Base-by-base conservation (phyloP, 176 grass and related monocot genomes). In the Oryza glaberrima region DNA sequence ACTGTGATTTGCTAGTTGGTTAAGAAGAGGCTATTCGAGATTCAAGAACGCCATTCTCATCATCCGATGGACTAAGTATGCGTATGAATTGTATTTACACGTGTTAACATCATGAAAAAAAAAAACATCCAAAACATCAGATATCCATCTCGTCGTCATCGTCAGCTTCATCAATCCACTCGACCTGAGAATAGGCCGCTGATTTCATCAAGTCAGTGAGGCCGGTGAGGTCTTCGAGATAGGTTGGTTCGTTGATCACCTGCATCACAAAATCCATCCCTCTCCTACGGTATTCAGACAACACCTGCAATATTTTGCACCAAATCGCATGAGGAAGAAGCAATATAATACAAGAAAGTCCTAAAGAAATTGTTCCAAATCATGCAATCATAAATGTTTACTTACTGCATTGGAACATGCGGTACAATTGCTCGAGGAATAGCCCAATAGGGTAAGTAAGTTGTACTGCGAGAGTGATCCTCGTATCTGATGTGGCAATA, bases 171-270 rank as follows among this genome's bases (percentile, higher is more conserved):
- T 92, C 86, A 44, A 88, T 49, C 93, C 91, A 98, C 23, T 95
- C 93, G 11, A 98, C 66, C 65, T 84, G 52, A 22, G 81, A 90
- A 76, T 65, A 85, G 69, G 75, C 71, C 4, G 84, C 89, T 2
- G 91, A 90, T 76, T 92, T 90, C 87, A 90, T 98, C 84, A 95
- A 83, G 49, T 94, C 96, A 5, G 96, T 98, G 44, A 98, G 81
- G 65, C 96, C 96, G 2, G 93, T 95, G 51, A 98, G 64, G 87
- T 98, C 93, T 75, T 98, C 96, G 70, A 98, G 71, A 76, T 98
- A 98, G 20, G 93, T 92, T 22, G 96, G 93, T 67, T 98, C 91
- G 28, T 95, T 93, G 66, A 98, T 94, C n/a, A 94, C 96, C 76
- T 98, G 87, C 87, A 98, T 81, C 75, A 98, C 67, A 83, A 98